A percentile compares a stretch with the other conserved stretches of the same genome.
Conservation (phyloP, 2,329 filamentous ascomycete species). For the Ceratocystis albifundus region DNA sequence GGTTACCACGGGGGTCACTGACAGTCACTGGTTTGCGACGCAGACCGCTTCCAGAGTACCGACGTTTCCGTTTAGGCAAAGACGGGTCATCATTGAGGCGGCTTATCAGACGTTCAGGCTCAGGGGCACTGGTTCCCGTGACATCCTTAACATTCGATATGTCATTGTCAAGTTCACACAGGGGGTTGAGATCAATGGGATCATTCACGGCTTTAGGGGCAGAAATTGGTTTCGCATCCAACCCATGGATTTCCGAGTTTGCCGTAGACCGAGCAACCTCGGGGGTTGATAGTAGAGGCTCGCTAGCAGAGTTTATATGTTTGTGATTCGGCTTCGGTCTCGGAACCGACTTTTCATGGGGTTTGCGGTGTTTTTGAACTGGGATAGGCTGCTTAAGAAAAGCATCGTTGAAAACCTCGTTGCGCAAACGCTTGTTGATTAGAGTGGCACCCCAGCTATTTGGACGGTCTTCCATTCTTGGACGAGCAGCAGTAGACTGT, state of each 20-base stretch:
- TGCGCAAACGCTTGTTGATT: conserved; percentile 75
- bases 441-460: conserved; percentile 82
- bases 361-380: conserved; percentile 62
- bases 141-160: conserved; percentile 40
- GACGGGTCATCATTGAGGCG: conserved; percentile 19
- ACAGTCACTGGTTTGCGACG: conserved; percentile 63
- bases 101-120: conserved; percentile 39
- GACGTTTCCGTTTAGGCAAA: conserved; percentile 45
- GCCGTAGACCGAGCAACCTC: background rate
- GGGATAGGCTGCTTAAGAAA: conserved; percentile 76
- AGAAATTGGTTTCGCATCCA: background rate
- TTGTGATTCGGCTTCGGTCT: conserved; percentile 31
- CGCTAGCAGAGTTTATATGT: conserved; percentile 15
- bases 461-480: conserved; percentile 43
- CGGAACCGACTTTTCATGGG: conserved; percentile 55
- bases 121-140: conserved; percentile 53
- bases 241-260: background rate
- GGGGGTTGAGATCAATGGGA: background rate
- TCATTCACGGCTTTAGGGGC: conserved; percentile 3
- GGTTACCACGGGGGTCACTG: conserved; percentile 55
- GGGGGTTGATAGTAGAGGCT: conserved; percentile 14
- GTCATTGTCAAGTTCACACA: conserved; percentile 14
- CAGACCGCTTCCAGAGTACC: conserved; percentile 79
- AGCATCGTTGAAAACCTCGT: conserved; percentile 85
- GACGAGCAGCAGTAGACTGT: conserved; percentile 32